Evolutionary conservation across 768 basidiomycete genomes (phyloP).

Genomic region (Crassisporium funariophilum): DNA sequence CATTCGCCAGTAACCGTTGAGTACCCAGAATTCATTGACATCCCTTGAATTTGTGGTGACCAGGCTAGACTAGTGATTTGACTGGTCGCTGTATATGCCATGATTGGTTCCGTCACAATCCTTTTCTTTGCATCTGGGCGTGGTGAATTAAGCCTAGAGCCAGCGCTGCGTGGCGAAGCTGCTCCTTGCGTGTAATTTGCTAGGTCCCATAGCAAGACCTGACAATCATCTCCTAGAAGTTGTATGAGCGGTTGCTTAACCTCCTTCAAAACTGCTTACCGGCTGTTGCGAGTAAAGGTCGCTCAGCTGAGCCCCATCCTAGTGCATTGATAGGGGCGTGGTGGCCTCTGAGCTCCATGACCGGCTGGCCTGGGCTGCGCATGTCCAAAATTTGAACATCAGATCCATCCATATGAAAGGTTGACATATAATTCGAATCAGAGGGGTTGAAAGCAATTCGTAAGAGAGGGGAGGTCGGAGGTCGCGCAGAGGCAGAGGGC

Average conservation of each 20-base stretch:
- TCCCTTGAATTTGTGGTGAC: slow-evolving; percentile 82
- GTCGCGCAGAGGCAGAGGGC: slow-evolving; percentile 61
- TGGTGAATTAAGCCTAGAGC: slow-evolving; percentile 77
- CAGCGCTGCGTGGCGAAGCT: slow-evolving; percentile 69
- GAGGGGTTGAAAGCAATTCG: slow-evolving; percentile 90
- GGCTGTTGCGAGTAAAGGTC: slow-evolving; percentile 84
- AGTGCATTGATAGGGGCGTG: slow-evolving; percentile 81
- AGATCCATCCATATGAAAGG: slow-evolving; percentile 91
- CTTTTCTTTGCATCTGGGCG: slow-evolving; percentile 80
- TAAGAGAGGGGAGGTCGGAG: slow-evolving; percentile 78
- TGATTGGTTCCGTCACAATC: slow-evolving; percentile 72
- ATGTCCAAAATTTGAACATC: slow-evolving; percentile 95
- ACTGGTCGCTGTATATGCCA: slow-evolving; percentile 77
- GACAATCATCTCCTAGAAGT: slow-evolving; percentile 82
- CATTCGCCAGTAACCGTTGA: slow-evolving; percentile 81
- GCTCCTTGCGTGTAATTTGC: slow-evolving; percentile 60
- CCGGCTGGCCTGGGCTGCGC: slow-evolving; percentile 94
- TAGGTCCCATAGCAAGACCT: slow-evolving; percentile 93
- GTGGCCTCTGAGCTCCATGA: slow-evolving; percentile 88
- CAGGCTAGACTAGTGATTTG: slow-evolving; percentile 87
- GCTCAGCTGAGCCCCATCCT: slow-evolving; percentile 87
- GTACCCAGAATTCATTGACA: slow-evolving; percentile 75
- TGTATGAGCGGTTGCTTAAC: not conserved
- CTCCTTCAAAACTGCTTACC: slow-evolving; percentile 46
- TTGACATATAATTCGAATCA: slow-evolving; percentile 94